Conservation (phyloP, 2,329 filamentous ascomycete species). For the Rhytidhysteron rufulum region DNA sequence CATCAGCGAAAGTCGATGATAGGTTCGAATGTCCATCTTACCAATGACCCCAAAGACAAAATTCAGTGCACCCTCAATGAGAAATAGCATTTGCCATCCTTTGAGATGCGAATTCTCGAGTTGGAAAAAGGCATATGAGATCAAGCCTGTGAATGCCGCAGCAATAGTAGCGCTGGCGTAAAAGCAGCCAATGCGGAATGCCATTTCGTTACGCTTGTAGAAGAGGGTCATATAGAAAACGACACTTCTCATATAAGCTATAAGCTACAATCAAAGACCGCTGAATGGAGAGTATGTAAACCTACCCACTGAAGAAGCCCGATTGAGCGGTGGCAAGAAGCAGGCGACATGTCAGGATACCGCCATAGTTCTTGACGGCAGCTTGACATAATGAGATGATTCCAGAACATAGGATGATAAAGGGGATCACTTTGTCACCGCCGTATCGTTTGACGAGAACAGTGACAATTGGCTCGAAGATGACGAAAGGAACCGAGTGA, state of each 20-base stretch:
- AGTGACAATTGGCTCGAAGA: not conserved
- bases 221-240: not conserved
- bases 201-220: not conserved
- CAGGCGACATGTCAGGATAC: not conserved
- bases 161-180: constrained; percentile 2
- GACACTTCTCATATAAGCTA: no score
- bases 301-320: not conserved
- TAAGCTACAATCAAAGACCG: no score
- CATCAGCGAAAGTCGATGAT: no score
- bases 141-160: constrained; percentile 4
- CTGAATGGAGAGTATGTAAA: no score
- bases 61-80: constrained; percentile 43
- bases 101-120: constrained; percentile 32
- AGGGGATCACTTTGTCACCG: not conserved
- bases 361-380: not conserved
- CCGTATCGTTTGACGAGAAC: not conserved
- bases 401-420: not conserved
- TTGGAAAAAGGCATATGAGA: constrained; percentile 38
- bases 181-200: not conserved
- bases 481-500: not conserved
- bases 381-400: not conserved
- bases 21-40: no score
- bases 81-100: constrained; percentile 45
- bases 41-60: constrained; percentile 35
- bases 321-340: not conserved